Conservation (phyloP, 805 yeast genomes). For the Lipomyces sp. region DNA sequence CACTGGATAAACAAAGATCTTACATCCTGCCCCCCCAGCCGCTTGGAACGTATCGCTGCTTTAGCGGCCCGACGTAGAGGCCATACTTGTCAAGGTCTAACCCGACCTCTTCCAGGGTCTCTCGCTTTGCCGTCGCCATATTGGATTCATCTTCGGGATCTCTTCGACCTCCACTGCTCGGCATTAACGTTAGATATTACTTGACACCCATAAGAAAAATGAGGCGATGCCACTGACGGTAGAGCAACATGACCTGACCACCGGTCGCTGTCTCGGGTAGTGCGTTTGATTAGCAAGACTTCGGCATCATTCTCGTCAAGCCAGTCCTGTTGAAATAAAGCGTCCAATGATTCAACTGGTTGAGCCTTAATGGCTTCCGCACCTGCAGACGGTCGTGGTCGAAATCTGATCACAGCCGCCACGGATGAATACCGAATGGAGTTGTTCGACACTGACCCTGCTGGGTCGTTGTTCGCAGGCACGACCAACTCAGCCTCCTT, state of each 20-base stretch:
- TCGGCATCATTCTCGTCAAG: conserved; percentile 31
- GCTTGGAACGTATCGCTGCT: conserved; percentile 38
- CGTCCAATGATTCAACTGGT: neutral
- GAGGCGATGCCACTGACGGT: conserved; percentile 30
- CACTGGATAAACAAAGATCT: neutral
- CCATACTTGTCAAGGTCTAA: conserved; percentile 36
- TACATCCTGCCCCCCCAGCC: conserved; percentile 36
- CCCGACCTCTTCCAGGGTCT: conserved; percentile 42
- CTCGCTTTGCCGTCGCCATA: conserved; percentile 39
- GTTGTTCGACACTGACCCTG: conserved; percentile 2
- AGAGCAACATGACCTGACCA: conserved; percentile 45
- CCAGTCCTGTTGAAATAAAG: conserved; percentile 3
- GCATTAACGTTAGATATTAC: no score
- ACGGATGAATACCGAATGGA: conserved; percentile 18
- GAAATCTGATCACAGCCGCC: conserved; percentile 14
- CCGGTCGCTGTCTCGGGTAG: conserved; percentile 38
- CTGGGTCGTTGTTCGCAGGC: conserved; percentile 4
- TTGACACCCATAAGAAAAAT: neutral
- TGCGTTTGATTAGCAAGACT: conserved; percentile 40
- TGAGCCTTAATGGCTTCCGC: neutral
- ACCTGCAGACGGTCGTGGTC: no score
- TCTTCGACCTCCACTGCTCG: conserved; percentile 40
- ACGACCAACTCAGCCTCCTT: neutral
- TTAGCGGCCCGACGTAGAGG: conserved; percentile 37
- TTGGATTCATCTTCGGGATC: conserved; percentile 39